Evolutionary conservation across 768 basidiomycete species (phyloP).

Genomic region (Leccinum imitatum): DNA sequence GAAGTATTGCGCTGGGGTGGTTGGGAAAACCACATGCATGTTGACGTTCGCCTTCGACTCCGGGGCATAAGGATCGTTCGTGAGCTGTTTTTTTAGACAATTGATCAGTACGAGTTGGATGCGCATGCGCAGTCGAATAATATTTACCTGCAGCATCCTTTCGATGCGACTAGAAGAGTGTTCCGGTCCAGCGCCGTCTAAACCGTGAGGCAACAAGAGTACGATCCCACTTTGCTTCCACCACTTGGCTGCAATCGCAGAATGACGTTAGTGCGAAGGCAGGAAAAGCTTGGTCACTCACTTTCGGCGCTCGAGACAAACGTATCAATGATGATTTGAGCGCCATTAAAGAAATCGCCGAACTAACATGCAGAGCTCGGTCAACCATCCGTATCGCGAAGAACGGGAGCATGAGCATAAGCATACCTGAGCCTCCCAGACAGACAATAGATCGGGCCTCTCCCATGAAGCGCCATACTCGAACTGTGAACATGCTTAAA

Average conservation of each 20-base stretch:
- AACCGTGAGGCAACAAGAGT: conserved; percentile 82
- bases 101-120: background rate
- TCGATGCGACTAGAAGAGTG: conserved; percentile 89
- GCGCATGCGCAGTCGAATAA: background rate
- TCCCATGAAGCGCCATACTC: conserved; percentile 94
- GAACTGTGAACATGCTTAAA: conserved; percentile 50
- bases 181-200: conserved; percentile 92
- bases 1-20: conserved; percentile 85
- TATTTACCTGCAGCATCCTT: conserved; percentile 77
- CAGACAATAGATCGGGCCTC: conserved; percentile 72
- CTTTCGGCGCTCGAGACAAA: conserved; percentile 85
- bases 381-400: background rate
- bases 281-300: conserved; percentile 34
- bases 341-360: conserved; percentile 93
- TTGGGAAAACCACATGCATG: conserved; percentile 83
- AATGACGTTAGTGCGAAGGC: background rate
- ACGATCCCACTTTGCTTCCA: conserved; percentile 87
- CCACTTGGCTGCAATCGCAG: conserved; percentile 75
- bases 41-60: conserved; percentile 55
- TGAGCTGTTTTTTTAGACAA: conserved; percentile 48
- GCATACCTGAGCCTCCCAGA: conserved; percentile 88
- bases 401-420: background rate
- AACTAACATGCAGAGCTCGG: conserved; percentile 45
- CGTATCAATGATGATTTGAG: conserved; percentile 85
- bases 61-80: conserved; percentile 61